A percentile compares a stretch with the other conserved stretches of the same genome.
These are phyloP conservation scores for Aotearoamyces nothofagi DNA, from an alignment of 2,329 filamentous ascomycete species.

Conservation along the genomic window DNA sequence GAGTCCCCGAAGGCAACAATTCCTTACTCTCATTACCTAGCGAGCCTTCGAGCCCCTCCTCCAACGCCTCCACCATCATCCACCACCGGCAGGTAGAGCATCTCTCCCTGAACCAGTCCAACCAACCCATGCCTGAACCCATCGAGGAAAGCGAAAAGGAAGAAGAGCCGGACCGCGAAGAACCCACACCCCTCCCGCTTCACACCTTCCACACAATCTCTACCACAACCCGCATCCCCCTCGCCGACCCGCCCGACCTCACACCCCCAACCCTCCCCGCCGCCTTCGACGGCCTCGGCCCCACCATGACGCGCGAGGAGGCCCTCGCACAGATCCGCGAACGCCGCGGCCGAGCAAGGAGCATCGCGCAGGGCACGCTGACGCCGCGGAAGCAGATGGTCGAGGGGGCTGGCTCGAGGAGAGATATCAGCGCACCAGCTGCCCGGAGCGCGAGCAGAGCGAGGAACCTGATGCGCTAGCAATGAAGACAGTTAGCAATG, in stretches of 20 bases:
- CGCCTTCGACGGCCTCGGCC: constrained; percentile 39
- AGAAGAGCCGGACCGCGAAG: no score
- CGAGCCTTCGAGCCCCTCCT: constrained; percentile 27
- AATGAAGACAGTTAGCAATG: background rate
- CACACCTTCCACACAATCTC: constrained; percentile 19
- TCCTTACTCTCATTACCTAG: constrained; percentile 47
- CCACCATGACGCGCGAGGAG: constrained; percentile 57
- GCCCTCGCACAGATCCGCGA: constrained; percentile 63
- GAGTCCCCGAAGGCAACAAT: constrained; percentile 35
- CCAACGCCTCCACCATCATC: constrained; percentile 1
- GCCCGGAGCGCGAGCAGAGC: constrained; percentile 10
- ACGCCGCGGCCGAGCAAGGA: constrained; percentile 54
- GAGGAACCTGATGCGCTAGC: background rate
- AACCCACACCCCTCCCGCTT: no score
- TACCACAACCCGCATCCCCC: constrained; percentile 18
- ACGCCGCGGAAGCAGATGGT: constrained; percentile 36
- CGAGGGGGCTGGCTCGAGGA: constrained; percentile 9
- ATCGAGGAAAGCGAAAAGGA: no score
- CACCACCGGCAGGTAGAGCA: constrained; percentile 12
- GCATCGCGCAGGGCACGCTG: constrained; percentile 45
- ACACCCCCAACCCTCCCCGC: constrained; percentile 9
- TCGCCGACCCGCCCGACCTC: constrained; percentile 14
- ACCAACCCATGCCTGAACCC: no score
- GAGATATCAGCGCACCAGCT: constrained; percentile 18
- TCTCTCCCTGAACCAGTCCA: no score